Evolutionary conservation across 257 asterid species (phyloP), one percentile per base, ranked within the genome.

Genomic region (Salvia miltiorrhiza): DNA sequence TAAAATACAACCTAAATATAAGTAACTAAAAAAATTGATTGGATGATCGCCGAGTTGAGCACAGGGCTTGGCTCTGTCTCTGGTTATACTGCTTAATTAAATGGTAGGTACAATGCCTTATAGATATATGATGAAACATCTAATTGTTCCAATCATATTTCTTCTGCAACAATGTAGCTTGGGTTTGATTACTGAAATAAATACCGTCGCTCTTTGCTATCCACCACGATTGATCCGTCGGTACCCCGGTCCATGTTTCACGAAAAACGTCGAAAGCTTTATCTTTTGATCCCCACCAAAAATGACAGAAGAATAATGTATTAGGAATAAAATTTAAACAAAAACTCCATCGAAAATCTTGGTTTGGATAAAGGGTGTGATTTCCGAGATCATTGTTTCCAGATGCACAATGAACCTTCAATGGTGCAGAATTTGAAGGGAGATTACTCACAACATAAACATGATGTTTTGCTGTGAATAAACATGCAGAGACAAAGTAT

Each of bases 331-430:
- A 3, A 19, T 33, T 47, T 2, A 12, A 0, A n/a, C 74, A 70
- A 9, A 58, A 70, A 1, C n/a, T 26, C 74, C 67, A 57, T 1
- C 13, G 7, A 44, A 28, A 70, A 0, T 57, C 40, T 30, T 70
- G 39, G 24, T 45, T 19, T 6, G 26, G 1, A 0, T 7, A 7
- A 13, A 70, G 68, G 17, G 16, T 13, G 4, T 32, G 68, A 11
- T 9, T 12, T 47, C 68, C 61, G 2, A 70, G 48, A 43, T 70
- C 61, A 7, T 45, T 26, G 13, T 70, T 26, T 44, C 23, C 44
- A 0, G 61, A 70, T 26, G 48, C 67, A 30, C 74, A 70, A 20
- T 70, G 75, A 53, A 70, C 4, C 2, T 10, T 58, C 24, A 70
- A 43, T 4, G 59, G 23, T 32, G 57, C 7, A 14, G 68, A 58